Evolutionary conservation across 805 yeast genomes (phyloP), one percentile per base, ranked within the genome.

Genomic region (Cyberlindnera xylosilytica): DNA sequence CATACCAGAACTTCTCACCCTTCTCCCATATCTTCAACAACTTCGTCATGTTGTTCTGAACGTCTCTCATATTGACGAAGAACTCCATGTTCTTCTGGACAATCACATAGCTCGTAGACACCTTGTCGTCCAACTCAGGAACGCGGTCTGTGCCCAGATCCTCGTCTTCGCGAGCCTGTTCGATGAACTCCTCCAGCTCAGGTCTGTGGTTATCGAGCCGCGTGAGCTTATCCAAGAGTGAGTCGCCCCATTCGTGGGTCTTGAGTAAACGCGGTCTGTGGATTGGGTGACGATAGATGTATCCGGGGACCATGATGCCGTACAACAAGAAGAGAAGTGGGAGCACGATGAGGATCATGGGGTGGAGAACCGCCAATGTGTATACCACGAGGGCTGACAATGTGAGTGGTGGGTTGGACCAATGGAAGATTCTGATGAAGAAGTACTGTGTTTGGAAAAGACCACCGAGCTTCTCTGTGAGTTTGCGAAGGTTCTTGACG

Each of bases 361-460:
- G 96, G 65, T 84, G 75, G 27, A 82, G 61, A 53, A 93, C 84
- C 1, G 81, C 65, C 46, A 79, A 70, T 0, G 96, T 81, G 50
- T 83, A 81, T 1, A 79, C 47, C 5, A 82, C 65, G 41, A 87
- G 62, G 18, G 68, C 58, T 1, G 83, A 68, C 5, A 89, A 49
- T 0, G 97, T 89, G 47, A 78, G 73, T 0, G 85, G 69, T 0
- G 95, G 90, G 20, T 72, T 69, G 45, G 79, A 76, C 97, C 97
- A 90, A 4, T 86, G 75, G 19, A 87, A 45, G 1, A 85, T 57
- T 38, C 78, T 75, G 6, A 81, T 68, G 1, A 82, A 32, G 2
- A 79, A 78, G 50, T 81, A 82, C 52, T 85, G 91, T 2, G 80
- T 43, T 32, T 66, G 72, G 51, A 85, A 82, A 9, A 84, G 54